A percentile compares a stretch with the other conserved stretches of the same genome.
These are phyloP conservation scores for Phytophthora tentaculata DNA, from an alignment of 352 stramenopile genomes.

Conservation along the genomic window DNA sequence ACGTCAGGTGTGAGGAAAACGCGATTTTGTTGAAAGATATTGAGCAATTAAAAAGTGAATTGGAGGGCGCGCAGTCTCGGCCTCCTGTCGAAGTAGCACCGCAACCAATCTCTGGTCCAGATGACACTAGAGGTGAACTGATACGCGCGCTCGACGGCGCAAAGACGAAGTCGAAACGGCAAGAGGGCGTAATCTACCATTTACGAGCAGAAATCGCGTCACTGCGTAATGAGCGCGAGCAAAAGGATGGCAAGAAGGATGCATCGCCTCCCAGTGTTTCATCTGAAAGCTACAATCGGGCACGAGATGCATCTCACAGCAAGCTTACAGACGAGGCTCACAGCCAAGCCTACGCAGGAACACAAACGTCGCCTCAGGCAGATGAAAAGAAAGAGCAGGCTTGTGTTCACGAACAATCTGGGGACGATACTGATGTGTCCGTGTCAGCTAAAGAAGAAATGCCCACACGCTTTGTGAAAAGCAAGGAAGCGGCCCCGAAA, in stretches of 20 bases:
- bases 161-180: conserved; percentile 34
- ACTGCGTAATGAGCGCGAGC: conserved; percentile 31
- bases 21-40: conserved; percentile 44
- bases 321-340: conserved; percentile 4
- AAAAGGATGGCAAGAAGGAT: conserved; percentile 22
- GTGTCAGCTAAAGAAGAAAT: conserved; percentile 23
- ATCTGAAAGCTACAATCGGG: not conserved
- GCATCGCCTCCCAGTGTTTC: not conserved
- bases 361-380: conserved; percentile 17
- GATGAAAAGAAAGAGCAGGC: not conserved
- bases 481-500: not conserved
- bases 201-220: conserved; percentile 35
- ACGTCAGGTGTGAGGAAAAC: conserved; percentile 37
- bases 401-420: conserved; percentile 2
- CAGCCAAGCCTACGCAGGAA: conserved; percentile 17
- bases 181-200: conserved; percentile 37
- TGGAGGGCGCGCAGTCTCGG: conserved; percentile 30
- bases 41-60: conserved; percentile 37
- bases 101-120: conserved; percentile 5
- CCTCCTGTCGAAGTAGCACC: conserved; percentile 1
- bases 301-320: not conserved
- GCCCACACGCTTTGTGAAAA: not conserved
- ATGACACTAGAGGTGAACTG: conserved; percentile 27
- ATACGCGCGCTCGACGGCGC: conserved; percentile 25
- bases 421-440: conserved; percentile 23